phyloP scores from a whole-genome alignment of 2,329 filamentous ascomycete genomes.

The Dothidotthia symphoricarpi region DNA sequence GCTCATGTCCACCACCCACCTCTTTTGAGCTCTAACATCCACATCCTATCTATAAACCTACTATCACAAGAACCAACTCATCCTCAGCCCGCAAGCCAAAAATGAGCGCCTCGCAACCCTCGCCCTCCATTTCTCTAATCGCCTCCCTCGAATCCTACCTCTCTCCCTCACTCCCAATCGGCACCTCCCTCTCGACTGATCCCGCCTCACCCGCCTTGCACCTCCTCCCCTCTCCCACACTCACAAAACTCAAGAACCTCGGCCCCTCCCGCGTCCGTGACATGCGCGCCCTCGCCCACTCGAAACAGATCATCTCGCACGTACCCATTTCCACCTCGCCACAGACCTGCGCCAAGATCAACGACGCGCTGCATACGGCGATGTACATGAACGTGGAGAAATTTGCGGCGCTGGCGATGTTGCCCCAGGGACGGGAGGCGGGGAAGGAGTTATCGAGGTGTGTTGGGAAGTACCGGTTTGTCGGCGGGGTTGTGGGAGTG shows the following conservation, averaged over 20 bases:
- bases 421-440: constrained; percentile 40
- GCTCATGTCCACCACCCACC: background rate
- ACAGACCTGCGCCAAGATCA: constrained; percentile 20
- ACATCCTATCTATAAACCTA: background rate
- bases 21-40: background rate
- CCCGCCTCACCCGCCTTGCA: constrained; percentile 14
- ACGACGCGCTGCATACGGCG: constrained; percentile 23
- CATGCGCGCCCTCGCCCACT: constrained; percentile 21
- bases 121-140: constrained; percentile 13
- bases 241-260: constrained; percentile 25
- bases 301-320: constrained; percentile 29
- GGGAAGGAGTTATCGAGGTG: constrained; percentile 43
- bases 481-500: constrained; percentile 51
- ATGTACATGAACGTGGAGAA: constrained; percentile 33
- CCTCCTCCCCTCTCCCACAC: constrained; percentile 14
- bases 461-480: constrained; percentile 47
- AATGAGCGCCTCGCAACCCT: constrained; percentile 7
- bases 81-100: background rate
- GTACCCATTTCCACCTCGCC: constrained; percentile 18
- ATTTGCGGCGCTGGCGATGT: constrained; percentile 46
- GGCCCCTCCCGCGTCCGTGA: constrained; percentile 24
- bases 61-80: background rate
- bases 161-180: constrained; percentile 10
- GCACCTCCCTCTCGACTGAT: constrained; percentile 5
- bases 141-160: constrained; percentile 31